Conservation (phyloP, 495 filamentous ascomycete species). For the Extremus antarcticus region DNA sequence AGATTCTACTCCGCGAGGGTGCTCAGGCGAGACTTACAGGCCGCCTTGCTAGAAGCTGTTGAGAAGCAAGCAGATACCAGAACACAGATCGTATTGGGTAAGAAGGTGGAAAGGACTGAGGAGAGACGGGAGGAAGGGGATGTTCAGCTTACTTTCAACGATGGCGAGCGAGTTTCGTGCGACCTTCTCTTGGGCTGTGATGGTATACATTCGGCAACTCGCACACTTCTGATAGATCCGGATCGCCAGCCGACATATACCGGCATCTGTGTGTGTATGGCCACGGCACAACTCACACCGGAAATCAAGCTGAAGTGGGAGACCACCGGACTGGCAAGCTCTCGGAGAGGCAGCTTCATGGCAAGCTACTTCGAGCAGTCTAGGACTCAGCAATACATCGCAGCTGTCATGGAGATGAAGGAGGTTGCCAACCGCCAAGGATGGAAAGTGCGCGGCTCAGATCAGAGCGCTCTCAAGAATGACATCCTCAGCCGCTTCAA, state of each 20-base stretch:
- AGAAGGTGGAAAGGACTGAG: neutral
- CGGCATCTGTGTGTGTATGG: neutral
- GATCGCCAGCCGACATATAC: neutral
- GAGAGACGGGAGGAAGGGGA: neutral
- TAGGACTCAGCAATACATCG: neutral
- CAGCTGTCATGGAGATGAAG: neutral
- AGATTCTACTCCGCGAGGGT: neutral
- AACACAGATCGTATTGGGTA: neutral
- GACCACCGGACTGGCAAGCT: neutral
- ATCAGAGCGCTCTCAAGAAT: neutral
- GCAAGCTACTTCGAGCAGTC: neutral
- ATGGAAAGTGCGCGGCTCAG: neutral
- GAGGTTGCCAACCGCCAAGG: neutral
- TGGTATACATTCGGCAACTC: neutral
- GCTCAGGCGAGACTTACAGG: neutral
- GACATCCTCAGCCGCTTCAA: neutral
- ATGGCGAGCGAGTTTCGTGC: neutral
- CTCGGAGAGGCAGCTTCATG: neutral
- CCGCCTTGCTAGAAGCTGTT: neutral
- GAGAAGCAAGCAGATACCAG: neutral
- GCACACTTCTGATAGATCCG: neutral
- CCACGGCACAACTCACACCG: neutral
- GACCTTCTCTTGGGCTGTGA: neutral
- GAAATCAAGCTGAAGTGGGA: neutral
- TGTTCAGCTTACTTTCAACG: neutral